These are phyloP conservation scores for Talaromyces amestolkiae DNA, from an alignment of 2,329 filamentous ascomycete genomes.

Conservation along the genomic window DNA sequence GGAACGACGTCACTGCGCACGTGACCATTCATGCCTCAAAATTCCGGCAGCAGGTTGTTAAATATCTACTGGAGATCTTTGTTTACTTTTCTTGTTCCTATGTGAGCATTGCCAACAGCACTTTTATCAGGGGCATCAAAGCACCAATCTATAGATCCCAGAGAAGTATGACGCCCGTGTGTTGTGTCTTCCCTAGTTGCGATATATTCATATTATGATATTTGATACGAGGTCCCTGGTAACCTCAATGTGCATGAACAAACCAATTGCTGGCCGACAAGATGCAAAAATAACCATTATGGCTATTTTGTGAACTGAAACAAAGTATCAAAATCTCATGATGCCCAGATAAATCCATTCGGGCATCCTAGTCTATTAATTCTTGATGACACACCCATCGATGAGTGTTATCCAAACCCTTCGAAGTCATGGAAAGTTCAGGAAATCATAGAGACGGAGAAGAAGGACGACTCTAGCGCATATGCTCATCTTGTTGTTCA, in stretches of 20 bases:
- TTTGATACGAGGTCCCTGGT: neutral
- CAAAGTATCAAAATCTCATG: too few species aligned
- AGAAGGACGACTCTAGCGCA: neutral
- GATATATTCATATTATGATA: neutral
- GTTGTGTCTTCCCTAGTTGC: neutral
- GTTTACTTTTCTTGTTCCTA: too few species aligned
- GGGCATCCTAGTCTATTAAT: neutral
- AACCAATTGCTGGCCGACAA: too few species aligned
- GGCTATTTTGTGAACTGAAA: too few species aligned
- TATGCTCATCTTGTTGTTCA: neutral
- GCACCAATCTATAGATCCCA: neutral
- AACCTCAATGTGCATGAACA: neutral
- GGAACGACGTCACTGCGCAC: conserved; percentile 13
- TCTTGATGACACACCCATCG: neutral
- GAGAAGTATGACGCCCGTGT: neutral
- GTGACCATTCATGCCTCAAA: neutral
- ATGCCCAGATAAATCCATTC: neutral
- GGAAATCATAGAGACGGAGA: neutral
- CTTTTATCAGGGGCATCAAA: neutral
- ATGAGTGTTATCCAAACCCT: neutral
- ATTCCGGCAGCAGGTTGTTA: neutral
- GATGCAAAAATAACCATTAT: too few species aligned
- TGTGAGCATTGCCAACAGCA: neutral
- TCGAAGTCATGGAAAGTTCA: neutral
- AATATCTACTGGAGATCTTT: too few species aligned